Percentiles rank a stretch among this genome's conserved stretches.
These are phyloP conservation scores for Daldinia grandis DNA, from an alignment of 495 filamentous ascomycete genomes.

Conservation along the genomic window DNA sequence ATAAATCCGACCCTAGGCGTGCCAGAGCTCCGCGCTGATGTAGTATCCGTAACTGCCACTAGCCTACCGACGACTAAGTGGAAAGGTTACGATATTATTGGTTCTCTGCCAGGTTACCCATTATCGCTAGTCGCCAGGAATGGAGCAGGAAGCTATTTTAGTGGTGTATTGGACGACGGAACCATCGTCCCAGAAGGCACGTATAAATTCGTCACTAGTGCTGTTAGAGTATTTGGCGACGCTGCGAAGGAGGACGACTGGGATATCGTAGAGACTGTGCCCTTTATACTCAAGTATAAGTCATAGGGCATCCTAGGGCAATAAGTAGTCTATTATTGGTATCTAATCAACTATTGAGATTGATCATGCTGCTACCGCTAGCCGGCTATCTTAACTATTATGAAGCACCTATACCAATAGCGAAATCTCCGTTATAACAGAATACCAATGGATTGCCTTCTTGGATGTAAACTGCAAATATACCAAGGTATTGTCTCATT, in stretches of 20 bases:
- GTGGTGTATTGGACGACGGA: background rate
- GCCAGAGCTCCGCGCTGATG: background rate
- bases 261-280: background rate
- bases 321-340: too few relatives aligned
- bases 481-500: too few relatives aligned
- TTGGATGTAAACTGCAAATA: too few relatives aligned
- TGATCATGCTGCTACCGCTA: too few relatives aligned
- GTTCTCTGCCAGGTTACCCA: background rate
- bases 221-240: background rate
- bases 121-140: background rate
- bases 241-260: background rate
- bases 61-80: background rate
- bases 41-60: background rate
- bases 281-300: background rate
- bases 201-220: background rate
- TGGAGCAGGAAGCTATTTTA: background rate
- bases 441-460: too few relatives aligned
- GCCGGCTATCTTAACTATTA: too few relatives aligned
- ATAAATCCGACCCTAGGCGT: background rate
- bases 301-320: background rate
- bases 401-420: too few relatives aligned
- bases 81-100: background rate
- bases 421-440: too few relatives aligned
- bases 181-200: background rate
- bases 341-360: too few relatives aligned